Percentiles rank a stretch among this genome's conserved stretches.
phyloP scores from a whole-genome alignment of 768 basidiomycete genomes.

The Dentipellis fragilis region DNA sequence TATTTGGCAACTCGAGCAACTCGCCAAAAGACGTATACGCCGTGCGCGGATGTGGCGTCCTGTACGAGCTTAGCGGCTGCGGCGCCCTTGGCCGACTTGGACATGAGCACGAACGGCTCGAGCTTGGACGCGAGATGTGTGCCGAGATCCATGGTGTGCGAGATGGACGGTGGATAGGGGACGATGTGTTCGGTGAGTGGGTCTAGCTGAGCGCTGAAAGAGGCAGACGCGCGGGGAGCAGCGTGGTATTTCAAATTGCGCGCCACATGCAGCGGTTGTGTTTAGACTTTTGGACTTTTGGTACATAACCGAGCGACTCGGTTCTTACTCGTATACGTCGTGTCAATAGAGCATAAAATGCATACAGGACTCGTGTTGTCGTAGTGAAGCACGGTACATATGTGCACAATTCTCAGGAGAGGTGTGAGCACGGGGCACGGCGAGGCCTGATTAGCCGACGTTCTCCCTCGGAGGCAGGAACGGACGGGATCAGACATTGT shows the following conservation, averaged over 20 bases:
- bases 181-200: background rate
- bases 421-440: too few species aligned
- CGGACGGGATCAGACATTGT: too few species aligned
- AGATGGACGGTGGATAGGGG: background rate
- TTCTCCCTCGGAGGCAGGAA: too few species aligned
- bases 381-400: too few species aligned
- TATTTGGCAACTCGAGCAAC: conserved; percentile 70
- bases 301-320: background rate
- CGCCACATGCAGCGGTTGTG: background rate
- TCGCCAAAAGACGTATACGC: conserved; percentile 93
- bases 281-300: background rate
- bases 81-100: conserved; percentile 85
- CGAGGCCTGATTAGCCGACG: too few species aligned
- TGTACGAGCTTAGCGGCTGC: conserved; percentile 83
- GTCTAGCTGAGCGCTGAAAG: background rate
- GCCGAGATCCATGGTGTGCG: conserved; percentile 46
- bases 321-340: background rate
- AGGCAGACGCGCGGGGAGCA: background rate
- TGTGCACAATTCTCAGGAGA: too few species aligned
- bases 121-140: conserved; percentile 57
- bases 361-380: too few species aligned
- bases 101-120: conserved; percentile 88
- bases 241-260: background rate
- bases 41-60: conserved; percentile 81
- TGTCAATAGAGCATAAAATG: too few species aligned